Percentiles rank a stretch among this genome's conserved stretches.
Conservation (phyloP, 2,329 filamentous ascomycete genomes). For the Hypoxylon sp. region DNA sequence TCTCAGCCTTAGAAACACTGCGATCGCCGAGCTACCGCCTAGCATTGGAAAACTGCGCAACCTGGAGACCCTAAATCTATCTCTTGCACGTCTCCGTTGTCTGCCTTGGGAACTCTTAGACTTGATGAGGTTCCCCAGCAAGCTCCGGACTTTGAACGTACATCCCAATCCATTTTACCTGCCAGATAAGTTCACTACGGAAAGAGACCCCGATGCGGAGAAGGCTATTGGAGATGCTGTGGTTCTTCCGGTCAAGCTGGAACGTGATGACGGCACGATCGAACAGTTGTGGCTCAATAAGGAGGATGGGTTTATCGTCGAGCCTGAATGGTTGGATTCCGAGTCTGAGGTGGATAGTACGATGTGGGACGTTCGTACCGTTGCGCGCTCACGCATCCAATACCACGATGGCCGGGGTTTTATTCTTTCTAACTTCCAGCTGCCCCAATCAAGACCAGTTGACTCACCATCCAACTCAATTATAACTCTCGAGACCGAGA, state of each 20-base stretch:
- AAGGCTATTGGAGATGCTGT: background rate
- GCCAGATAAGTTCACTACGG: conserved; percentile 46
- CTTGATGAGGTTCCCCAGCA: conserved; percentile 61
- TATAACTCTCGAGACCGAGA: conserved; percentile 44
- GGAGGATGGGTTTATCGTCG: conserved; percentile 3
- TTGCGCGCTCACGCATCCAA: conserved; percentile 50
- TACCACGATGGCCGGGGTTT: conserved; percentile 51
- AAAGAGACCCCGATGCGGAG: background rate
- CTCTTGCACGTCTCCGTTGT: conserved; percentile 70
- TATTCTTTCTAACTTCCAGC: conserved; percentile 46
- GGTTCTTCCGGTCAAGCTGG: background rate
- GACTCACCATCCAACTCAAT: conserved; percentile 4
- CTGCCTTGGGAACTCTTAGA: conserved; percentile 74
- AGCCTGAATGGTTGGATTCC: background rate
- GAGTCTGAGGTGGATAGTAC: background rate
- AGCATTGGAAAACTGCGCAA: conserved; percentile 69
- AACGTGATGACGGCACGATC: background rate
- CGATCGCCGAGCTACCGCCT: conserved; percentile 70
- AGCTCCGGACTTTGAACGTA: conserved; percentile 65
- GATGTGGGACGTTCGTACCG: conserved; percentile 41
- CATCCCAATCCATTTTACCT: conserved; percentile 74
- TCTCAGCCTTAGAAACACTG: conserved; percentile 74
- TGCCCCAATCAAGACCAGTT: conserved; percentile 37
- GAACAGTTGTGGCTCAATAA: conserved; percentile 39
- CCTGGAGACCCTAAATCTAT: conserved; percentile 73